These are phyloP conservation scores for Mycothermus thermophilus DNA, from an alignment of 495 filamentous ascomycete genomes.

Conservation along the genomic window DNA sequence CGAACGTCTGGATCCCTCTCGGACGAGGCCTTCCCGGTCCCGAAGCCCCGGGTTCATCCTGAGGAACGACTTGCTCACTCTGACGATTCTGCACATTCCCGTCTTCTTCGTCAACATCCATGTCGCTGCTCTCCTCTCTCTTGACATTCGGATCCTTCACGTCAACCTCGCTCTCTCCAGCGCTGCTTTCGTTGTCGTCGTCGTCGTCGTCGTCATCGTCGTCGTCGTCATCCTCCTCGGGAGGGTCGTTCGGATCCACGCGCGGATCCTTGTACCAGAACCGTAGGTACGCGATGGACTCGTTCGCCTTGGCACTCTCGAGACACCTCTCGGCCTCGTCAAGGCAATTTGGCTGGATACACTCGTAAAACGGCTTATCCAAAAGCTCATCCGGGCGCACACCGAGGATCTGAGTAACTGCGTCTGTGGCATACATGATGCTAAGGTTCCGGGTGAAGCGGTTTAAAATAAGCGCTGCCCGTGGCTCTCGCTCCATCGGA, in stretches of 20 bases:
- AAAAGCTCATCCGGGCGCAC: slow-evolving; percentile 49
- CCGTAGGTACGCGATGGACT: slow-evolving; percentile 86
- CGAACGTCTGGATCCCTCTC: slow-evolving; percentile 24
- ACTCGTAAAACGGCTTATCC: slow-evolving; percentile 67
- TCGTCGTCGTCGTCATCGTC: slow-evolving; percentile 15
- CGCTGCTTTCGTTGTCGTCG: slow-evolving; percentile 2
- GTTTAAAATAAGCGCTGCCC: slow-evolving; percentile 76
- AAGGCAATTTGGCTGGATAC: slow-evolving; percentile 63
- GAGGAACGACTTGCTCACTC: no score
- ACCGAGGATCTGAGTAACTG: slow-evolving; percentile 58
- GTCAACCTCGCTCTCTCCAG: neutral
- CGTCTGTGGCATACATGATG: slow-evolving; percentile 77
- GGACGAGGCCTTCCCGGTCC: slow-evolving; percentile 15
- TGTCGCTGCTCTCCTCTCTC: slow-evolving; percentile 4
- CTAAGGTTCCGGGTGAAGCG: slow-evolving; percentile 70
- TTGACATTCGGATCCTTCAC: slow-evolving; percentile 15
- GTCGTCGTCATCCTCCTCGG: slow-evolving; percentile 22
- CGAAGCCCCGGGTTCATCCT: neutral
- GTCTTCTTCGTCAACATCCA: slow-evolving; percentile 18
- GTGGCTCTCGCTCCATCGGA: slow-evolving; percentile 56
- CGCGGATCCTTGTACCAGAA: slow-evolving; percentile 74
- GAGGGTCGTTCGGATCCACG: slow-evolving; percentile 20
- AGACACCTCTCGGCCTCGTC: slow-evolving; percentile 61
- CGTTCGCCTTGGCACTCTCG: slow-evolving; percentile 80
- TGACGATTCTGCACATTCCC: no score